Base-by-base conservation (phyloP, 345 rosid genomes). In the Toxicodendron radicans region DNA sequence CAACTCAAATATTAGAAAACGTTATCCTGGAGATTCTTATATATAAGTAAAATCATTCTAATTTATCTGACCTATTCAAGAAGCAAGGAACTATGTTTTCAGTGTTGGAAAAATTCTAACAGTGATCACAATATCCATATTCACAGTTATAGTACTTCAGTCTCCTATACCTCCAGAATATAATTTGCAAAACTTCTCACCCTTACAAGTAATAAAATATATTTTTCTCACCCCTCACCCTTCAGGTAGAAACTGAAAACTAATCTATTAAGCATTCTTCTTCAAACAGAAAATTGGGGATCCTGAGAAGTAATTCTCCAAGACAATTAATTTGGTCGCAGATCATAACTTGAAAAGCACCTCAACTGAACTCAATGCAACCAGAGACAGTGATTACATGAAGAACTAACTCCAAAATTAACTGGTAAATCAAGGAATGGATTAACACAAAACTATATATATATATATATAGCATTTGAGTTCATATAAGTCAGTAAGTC, bases 401-500 rank as follows among this genome's bases (percentile, higher is more conserved):
- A n/a, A 49, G 33, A 46, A 46, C 1, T 14, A 48, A 30, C 12
- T 6, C 17, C 16, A 30, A 16, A 43, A 9, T 10, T 14, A 38
- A 45, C 20, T 0, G 3, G 41, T 23, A 23, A 46, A 65, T 43
- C 11, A 45, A 45, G 33, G 2, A 46, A 12, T 11, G 38, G 56
- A 46, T 10, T 23, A 46, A 24, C 0, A n/a, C 27, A 66, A 20
- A 38, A 20, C 0, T 4, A 52, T 43, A 64, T 17, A 45, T 4
- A 0, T 7, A 23, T 0, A 24, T 24, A 24, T 0, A 24, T 24
- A 24, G 24, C 27, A 13, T 5, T 2, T 18, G 3, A 30, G n/a
- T 41, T n/a, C 58, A 68, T 68, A 51, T 51, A 68, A 68, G 32
- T 32, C 20, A 54, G 32, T 51, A 68, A 68, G 32, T 32, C 20